These are phyloP conservation scores for Multifurca ochricompacta DNA, from an alignment of 768 basidiomycete genomes.

Conservation along the genomic window DNA sequence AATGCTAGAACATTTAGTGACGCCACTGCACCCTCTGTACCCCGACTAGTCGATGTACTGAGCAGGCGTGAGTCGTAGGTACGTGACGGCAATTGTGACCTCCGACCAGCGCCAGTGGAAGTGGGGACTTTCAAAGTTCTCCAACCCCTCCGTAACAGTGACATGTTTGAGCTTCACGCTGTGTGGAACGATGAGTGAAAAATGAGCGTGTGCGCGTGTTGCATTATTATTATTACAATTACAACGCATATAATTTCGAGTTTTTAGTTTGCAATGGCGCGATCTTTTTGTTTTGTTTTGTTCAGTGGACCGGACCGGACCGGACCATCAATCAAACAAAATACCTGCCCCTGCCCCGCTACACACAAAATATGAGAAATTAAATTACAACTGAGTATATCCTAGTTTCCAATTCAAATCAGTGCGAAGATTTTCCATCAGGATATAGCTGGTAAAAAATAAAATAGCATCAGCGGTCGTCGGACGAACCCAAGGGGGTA, in stretches of 20 bases:
- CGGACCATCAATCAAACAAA: too few relatives aligned
- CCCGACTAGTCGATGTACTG: not conserved
- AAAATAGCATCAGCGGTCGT: too few relatives aligned
- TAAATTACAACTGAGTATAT: not conserved
- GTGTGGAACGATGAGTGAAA: too few relatives aligned
- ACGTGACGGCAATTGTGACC: not conserved
- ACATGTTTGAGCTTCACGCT: too few relatives aligned
- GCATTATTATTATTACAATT: too few relatives aligned
- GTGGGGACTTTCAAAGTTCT: not conserved
- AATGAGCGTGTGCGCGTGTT: not conserved
- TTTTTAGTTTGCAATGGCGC: too few relatives aligned
- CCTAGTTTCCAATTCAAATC: not conserved
- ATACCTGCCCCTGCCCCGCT: too few relatives aligned
- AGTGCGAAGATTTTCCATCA: not conserved
- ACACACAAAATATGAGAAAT: too few relatives aligned
- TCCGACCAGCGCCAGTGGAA: not conserved
- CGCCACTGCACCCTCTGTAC: not conserved
- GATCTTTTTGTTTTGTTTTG: too few relatives aligned
- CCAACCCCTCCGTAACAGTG: not conserved
- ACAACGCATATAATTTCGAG: too few relatives aligned
- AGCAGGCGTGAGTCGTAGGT: not conserved
- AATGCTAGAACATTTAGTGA: not conserved
- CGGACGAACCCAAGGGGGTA: too few relatives aligned
- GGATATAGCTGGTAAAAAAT: constrained; percentile 9
- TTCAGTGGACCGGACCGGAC: too few relatives aligned